Evolutionary conservation across 371 early-diverging fungal species (phyloP), one percentile per base, ranked within the genome.

Genomic region (Mucor sp.): DNA sequence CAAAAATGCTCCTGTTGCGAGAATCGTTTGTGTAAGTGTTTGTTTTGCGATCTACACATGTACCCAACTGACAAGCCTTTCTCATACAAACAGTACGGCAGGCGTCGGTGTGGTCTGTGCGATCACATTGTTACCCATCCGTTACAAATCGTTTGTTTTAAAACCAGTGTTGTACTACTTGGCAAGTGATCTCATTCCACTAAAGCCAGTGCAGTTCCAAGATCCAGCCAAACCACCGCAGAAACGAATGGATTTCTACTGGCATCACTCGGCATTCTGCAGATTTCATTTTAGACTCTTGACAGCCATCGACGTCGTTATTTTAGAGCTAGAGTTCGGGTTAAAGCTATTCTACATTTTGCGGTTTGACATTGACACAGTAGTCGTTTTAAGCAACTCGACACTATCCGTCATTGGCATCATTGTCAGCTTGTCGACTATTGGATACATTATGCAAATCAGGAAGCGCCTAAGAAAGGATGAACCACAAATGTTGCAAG

Each of bases 1-100:
- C 85, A 7, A 80, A 78, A 44, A 62, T 84, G 25, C 66, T 84
- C n/a, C 59, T 84, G 25, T 61, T 85, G 67, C 62, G 85, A 39
- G 85, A 82, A 65, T 85, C 85, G 1, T 71, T 83, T 72, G 75
- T 81, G 78, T 72, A 74, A 50, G 25, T 39, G 35, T 35, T 4
- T 63, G 17, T 64, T 63, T 60, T 55, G 33, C 33, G 33, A 59
- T 30, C 47, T 27, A 27, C 53, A 50, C 25, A 7, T 30, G 30
- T 30, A 30, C 23, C 15, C 6, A 0, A 53, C 23, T 53, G 23
- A 27, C 19, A 50, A 4, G 35, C 30, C 30, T 35, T 9, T 9
- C 35, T 19, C 50, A 27, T 62, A 25, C 27, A 55, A 21, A 15
- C 19, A 76, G 81, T 12, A 74, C 78, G 19, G 76, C 78, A 2